Conservation (phyloP, 257 asterid genomes). For the Nicotiana attenuata region DNA sequence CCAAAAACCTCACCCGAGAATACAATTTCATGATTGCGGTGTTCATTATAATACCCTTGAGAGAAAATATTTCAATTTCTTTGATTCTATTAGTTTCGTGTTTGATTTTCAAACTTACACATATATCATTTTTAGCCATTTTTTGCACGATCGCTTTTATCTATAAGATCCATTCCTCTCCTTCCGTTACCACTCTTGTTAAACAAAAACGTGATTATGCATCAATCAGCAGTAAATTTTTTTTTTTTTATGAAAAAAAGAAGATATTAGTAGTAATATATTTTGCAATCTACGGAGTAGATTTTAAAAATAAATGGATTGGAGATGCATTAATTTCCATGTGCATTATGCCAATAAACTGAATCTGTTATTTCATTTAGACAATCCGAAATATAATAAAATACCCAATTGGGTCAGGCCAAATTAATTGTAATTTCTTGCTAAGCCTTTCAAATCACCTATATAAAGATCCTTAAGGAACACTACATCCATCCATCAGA, state of each 20-base stretch:
- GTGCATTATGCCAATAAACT: background rate
- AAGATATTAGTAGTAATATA: background rate
- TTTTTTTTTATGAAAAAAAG: too few species aligned
- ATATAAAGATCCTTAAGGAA: background rate
- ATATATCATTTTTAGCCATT: background rate
- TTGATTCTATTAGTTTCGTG: background rate
- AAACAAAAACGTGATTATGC: background rate
- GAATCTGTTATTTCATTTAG: background rate
- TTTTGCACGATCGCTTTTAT: background rate
- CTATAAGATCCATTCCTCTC: background rate
- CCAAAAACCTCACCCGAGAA: background rate
- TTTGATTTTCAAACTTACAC: background rate
- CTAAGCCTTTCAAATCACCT: background rate
- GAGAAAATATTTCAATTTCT: background rate
- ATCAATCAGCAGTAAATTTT: background rate
- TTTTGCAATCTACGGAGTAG: background rate
- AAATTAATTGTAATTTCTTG: background rate
- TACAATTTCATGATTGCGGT: background rate
- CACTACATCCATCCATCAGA: background rate
- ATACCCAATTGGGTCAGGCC: background rate
- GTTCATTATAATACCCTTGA: background rate
- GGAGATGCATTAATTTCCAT: background rate
- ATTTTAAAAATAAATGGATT: background rate
- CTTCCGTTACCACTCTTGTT: background rate
- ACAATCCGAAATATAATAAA: background rate